Base-by-base conservation (phyloP, 2,329 filamentous ascomycete genomes). In the Talaromyces sp. region DNA sequence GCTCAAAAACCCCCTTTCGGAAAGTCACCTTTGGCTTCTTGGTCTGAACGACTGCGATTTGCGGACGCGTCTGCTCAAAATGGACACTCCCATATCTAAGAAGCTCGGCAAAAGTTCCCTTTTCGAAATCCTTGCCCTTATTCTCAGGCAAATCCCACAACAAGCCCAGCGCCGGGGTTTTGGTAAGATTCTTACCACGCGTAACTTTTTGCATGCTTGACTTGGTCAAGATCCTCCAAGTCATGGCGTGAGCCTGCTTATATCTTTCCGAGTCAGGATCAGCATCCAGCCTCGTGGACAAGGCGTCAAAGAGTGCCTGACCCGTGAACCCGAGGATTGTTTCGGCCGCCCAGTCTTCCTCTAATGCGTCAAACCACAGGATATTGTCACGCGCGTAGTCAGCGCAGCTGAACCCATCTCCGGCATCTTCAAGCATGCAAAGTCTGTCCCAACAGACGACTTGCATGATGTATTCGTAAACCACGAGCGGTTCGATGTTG, bases 401-500 rank as follows among this genome's bases (percentile, higher is more conserved):
- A 10, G 66, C 66, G n/a, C 68, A 68, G 59, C 71, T 67, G 57
- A 74, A 74, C 3, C 70, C 70, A 5, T 67, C 69, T 4, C 71
- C 60, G 0, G 72, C 68, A 8, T 74, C 70, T 39, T 73, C 66
- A 6, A 75, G 65, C 68, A 67, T 69, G 19, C 67, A 66, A 4
- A 75, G 59, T 39, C 73, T 65, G 7, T 66, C 59, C 77, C 77
- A 81, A 13, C 71, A 70, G 4, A 78, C 62, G 32, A 78, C 72
- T 49, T 79, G 78, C 1, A 69, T 66, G 8, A 77, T 70, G 55
- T 80, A 80, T 15, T 78, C 76, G 53, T 58, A 61, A 19, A 63
- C 58, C 5, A 56, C 52, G 10, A 36, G 63, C 2, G 71, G 66
- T 3, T 67, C 69, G 19, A 65, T 65, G 39, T 65, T 39, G 9